Percentiles rank a stretch among this genome's conserved stretches.
Evolutionary conservation across 805 yeast genomes (phyloP).

Genomic region (Myxozyma geophila): DNA sequence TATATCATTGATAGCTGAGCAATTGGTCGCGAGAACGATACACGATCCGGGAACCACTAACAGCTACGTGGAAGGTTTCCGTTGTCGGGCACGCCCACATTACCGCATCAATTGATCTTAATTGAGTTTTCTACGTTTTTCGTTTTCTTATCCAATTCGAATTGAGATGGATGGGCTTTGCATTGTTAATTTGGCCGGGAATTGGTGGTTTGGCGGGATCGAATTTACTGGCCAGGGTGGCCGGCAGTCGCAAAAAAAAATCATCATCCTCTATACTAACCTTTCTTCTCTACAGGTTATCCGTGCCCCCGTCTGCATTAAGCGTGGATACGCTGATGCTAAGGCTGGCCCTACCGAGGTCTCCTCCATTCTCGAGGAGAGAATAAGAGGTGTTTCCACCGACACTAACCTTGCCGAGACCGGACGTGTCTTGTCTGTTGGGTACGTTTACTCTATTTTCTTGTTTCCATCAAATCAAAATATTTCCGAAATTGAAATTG

Average conservation of each 20-base stretch:
- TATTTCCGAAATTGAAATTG: not conserved
- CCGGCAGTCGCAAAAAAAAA: too few species aligned
- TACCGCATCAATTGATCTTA: conserved; percentile 3
- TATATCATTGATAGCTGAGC: not conserved
- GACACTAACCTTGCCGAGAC: conserved; percentile 98
- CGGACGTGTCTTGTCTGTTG: conserved; percentile 98
- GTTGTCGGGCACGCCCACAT: not conserved
- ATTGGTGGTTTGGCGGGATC: not conserved
- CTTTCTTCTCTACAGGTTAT: conserved; percentile 7
- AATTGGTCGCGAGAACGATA: conserved; percentile 1
- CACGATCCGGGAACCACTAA: not conserved
- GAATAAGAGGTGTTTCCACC: conserved; percentile 98
- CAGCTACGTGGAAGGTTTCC: not conserved
- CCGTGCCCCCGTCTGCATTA: conserved; percentile 47
- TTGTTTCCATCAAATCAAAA: not conserved
- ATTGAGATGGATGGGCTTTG: not conserved
- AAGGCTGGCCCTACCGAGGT: conserved; percentile 99
- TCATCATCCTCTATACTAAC: not conserved
- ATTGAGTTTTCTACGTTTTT: not conserved
- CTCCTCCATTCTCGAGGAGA: conserved; percentile 97
- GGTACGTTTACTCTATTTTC: conserved; percentile 57
- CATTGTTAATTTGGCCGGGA: not conserved
- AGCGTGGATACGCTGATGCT: conserved; percentile 85
- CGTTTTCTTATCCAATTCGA: not conserved
- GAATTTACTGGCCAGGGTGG: not conserved